phyloP scores from a whole-genome alignment of 768 basidiomycete species.

The Hortiboletus campestris region DNA sequence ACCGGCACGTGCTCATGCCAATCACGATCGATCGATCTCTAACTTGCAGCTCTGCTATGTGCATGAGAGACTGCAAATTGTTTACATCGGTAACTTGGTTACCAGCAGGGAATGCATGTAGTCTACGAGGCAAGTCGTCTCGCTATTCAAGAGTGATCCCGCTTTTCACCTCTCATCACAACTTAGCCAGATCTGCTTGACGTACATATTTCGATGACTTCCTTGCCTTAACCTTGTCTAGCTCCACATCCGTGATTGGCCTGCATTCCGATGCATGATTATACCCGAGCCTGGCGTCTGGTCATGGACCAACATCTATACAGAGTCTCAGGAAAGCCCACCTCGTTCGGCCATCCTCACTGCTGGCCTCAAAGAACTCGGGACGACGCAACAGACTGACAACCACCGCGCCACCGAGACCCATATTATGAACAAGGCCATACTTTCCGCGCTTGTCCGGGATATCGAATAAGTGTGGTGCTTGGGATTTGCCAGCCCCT shows the following conservation, averaged over 20 bases:
- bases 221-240: conserved; percentile 73
- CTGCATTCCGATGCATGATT: conserved; percentile 71
- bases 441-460: conserved; percentile 68
- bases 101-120: background rate
- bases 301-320: no score
- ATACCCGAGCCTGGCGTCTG: conserved; percentile 61
- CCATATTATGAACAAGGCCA: conserved; percentile 78
- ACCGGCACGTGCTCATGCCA: no score
- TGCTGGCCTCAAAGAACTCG: conserved; percentile 56
- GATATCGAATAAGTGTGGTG: conserved; percentile 59
- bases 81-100: no score
- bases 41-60: no score
- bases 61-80: no score
- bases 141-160: background rate
- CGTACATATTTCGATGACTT: conserved; percentile 46
- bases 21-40: no score
- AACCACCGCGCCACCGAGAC: conserved; percentile 77
- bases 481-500: conserved; percentile 83
- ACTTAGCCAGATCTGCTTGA: conserved; percentile 29
- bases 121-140: background rate
- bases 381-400: conserved; percentile 72
- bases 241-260: conserved; percentile 55
- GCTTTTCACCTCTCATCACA: conserved; percentile 24
- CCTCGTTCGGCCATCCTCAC: conserved; percentile 59
- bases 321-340: conserved; percentile 14